phyloP scores from a whole-genome alignment of 176 grass and related monocot genomes.

The Chloris gayana region DNA sequence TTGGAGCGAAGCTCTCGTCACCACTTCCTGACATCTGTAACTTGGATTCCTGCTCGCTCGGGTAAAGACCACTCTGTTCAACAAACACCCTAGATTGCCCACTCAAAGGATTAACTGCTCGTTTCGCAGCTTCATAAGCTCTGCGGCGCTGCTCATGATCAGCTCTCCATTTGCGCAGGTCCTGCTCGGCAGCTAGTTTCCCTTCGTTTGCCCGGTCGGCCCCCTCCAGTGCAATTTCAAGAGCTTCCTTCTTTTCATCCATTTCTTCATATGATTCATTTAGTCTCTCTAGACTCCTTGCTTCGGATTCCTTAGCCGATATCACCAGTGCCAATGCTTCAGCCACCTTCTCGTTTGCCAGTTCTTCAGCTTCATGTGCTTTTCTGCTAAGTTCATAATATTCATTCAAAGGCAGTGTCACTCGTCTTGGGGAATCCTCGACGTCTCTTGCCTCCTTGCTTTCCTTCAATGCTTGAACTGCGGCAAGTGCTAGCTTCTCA shows the following conservation, averaged over 20 bases:
- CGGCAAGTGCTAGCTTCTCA: slow-evolving; percentile 62
- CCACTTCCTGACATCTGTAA: slow-evolving; percentile 40
- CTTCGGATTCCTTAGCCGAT: slow-evolving; percentile 62
- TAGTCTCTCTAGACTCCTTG: slow-evolving; percentile 57
- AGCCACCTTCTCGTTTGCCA: slow-evolving; percentile 67
- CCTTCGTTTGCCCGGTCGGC: slow-evolving; percentile 72
- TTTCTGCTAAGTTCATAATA: slow-evolving; percentile 83
- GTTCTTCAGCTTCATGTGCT: slow-evolving; percentile 83
- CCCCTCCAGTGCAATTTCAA: slow-evolving; percentile 59
- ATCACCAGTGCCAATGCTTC: slow-evolving; percentile 66
- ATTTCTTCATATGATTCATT: slow-evolving; percentile 60
- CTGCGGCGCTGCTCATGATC: slow-evolving; percentile 72
- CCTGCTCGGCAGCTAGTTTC: slow-evolving; percentile 77
- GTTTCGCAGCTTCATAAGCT: slow-evolving; percentile 59
- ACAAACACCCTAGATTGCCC: slow-evolving; percentile 44
- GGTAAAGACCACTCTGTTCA: slow-evolving; percentile 38
- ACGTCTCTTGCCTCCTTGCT: slow-evolving; percentile 51
- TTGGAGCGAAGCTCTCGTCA: slow-evolving; percentile 31
- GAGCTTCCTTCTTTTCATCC: slow-evolving; percentile 61
- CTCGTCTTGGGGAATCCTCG: slow-evolving; percentile 51
- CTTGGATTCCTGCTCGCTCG: slow-evolving; percentile 44
- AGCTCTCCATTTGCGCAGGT: slow-evolving; percentile 96
- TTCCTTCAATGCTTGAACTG: slow-evolving; percentile 70
- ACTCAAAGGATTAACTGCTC: slow-evolving; percentile 56
- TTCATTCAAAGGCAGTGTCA: slow-evolving; percentile 74